phyloP scores from a whole-genome alignment of 305 asterid genomes.

The Fraxinus greggii region DNA sequence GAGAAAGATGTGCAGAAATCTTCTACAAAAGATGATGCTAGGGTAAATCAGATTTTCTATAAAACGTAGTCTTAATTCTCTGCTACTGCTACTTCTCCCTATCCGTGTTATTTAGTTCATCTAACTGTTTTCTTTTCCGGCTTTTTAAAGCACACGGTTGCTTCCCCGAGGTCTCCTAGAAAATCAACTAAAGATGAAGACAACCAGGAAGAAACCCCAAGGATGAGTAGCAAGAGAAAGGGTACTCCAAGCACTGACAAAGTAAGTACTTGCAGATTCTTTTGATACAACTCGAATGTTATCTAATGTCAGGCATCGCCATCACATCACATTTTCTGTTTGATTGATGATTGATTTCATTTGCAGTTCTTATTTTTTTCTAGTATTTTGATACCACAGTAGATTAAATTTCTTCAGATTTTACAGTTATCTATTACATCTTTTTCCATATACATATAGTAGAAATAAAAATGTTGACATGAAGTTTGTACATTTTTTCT shows the following conservation, averaged over 20 bases:
- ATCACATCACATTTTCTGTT: background rate
- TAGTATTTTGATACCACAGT: background rate
- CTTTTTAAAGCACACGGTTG: slow-evolving; percentile 37
- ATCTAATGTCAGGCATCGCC: background rate
- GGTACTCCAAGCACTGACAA: slow-evolving; percentile 55
- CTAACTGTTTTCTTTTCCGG: slow-evolving; percentile 25
- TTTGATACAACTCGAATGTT: slow-evolving; percentile 10
- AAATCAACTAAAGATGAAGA: slow-evolving; percentile 52
- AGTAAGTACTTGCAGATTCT: slow-evolving; percentile 35
- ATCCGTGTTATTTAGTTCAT: slow-evolving; percentile 6
- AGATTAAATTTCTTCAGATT: background rate
- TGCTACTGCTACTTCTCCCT: slow-evolving; percentile 21
- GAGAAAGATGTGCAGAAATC: slow-evolving; percentile 44
- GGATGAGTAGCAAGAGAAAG: slow-evolving; percentile 61
- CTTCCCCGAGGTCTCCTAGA: slow-evolving; percentile 48
- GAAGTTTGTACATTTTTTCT: background rate
- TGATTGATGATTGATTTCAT: slow-evolving; percentile 3
- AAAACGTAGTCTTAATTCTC: slow-evolving; percentile 13
- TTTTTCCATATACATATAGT: background rate
- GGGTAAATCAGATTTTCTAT: slow-evolving; percentile 37
- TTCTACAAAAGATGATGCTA: slow-evolving; percentile 43
- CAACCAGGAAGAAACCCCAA: slow-evolving; percentile 53
- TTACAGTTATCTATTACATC: background rate
- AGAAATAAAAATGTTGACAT: background rate
- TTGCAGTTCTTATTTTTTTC: background rate